Conservation (phyloP, 73 alveolate genomes). For the Symbiodinium pilosum region DNA sequence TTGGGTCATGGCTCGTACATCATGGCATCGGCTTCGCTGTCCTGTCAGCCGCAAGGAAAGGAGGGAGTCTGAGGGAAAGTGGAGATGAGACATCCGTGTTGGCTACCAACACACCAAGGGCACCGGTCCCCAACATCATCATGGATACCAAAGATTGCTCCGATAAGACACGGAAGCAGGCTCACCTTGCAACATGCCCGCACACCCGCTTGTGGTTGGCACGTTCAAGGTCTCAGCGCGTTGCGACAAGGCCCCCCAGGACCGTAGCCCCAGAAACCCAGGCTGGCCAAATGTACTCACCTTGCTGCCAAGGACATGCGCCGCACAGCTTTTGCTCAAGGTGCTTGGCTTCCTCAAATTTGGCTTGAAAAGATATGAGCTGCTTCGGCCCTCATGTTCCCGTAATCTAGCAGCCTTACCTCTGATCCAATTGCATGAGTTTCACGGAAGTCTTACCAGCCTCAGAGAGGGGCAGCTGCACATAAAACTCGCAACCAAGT, state of each 20-base stretch:
- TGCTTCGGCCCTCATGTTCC: too few species aligned
- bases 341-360: too few species aligned
- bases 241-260: slow-evolving; percentile 45
- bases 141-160: slow-evolving; percentile 68
- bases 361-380: too few species aligned
- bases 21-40: slow-evolving; percentile 62
- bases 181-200: slow-evolving; percentile 15
- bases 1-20: not conserved
- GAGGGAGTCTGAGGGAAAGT: not conserved
- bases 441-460: too few species aligned
- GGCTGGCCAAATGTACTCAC: slow-evolving; percentile 75
- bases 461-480: too few species aligned
- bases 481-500: not conserved
- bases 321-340: too few species aligned
- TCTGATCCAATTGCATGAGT: too few species aligned
- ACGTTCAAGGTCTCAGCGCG: not conserved
- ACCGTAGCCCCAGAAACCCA: slow-evolving; percentile 75
- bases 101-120: not conserved
- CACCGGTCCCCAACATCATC: slow-evolving; percentile 84
- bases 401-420: too few species aligned
- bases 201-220: not conserved
- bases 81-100: not conserved
- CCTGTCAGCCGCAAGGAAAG: not conserved
- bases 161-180: slow-evolving; percentile 57
- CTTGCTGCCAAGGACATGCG: not conserved